These are phyloP conservation scores for Pleurotus salmoneostramineus DNA, from an alignment of 768 basidiomycete genomes.

Conservation along the genomic window DNA sequence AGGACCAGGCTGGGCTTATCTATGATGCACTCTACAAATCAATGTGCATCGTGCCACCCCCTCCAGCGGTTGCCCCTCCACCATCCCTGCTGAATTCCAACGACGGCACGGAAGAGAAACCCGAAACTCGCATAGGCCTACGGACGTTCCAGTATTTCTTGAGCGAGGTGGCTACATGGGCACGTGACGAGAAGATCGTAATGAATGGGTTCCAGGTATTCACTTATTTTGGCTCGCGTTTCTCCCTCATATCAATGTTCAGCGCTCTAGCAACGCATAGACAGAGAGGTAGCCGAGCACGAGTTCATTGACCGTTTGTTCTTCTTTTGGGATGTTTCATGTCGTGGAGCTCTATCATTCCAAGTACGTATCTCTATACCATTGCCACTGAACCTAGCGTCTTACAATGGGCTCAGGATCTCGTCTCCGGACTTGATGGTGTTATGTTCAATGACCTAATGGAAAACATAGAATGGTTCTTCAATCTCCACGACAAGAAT, in stretches of 20 bases:
- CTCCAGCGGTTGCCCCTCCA: conserved; percentile 43
- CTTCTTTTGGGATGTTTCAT: conserved; percentile 88
- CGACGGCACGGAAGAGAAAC: conserved; percentile 66
- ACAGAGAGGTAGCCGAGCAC: conserved; percentile 91
- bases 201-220: conserved; percentile 85
- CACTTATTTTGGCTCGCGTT: not conserved
- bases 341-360: conserved; percentile 81
- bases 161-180: conserved; percentile 94
- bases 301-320: conserved; percentile 93
- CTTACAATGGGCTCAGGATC: conserved; percentile 51
- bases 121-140: conserved; percentile 86
- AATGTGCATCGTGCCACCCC: conserved; percentile 73
- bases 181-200: conserved; percentile 88
- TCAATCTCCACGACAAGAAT: conserved; percentile 92
- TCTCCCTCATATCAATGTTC: conserved; percentile 2
- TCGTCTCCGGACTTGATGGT: conserved; percentile 83
- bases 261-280: conserved; percentile 70
- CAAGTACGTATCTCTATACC: conserved; percentile 49
- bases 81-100: conserved; percentile 52
- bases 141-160: conserved; percentile 86
- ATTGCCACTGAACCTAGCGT: conserved; percentile 1
- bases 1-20: conserved; percentile 85
- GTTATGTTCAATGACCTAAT: conserved; percentile 97
- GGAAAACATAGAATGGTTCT: conserved; percentile 99
- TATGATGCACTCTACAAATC: conserved; percentile 91